Percentiles rank a stretch among this genome's conserved stretches.
These are phyloP conservation scores for Phyllosticta citribraziliensis DNA, from an alignment of 2,329 filamentous ascomycete species.

Conservation along the genomic window DNA sequence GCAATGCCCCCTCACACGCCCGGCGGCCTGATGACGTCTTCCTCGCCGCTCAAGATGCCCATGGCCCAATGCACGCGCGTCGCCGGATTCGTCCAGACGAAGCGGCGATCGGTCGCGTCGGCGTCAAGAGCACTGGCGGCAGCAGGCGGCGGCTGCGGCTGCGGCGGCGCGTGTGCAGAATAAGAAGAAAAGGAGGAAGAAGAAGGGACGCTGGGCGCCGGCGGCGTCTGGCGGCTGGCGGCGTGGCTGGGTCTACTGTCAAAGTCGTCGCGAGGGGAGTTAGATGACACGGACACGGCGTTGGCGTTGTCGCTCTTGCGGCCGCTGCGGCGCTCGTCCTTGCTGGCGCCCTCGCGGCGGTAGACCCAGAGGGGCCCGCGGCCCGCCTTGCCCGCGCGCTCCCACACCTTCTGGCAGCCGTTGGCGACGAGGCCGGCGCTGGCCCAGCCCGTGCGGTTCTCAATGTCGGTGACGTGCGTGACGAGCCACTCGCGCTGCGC, in stretches of 20 bases:
- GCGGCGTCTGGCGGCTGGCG: no score
- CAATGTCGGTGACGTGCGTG: slow-evolving; percentile 62
- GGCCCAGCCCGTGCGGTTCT: slow-evolving; percentile 77
- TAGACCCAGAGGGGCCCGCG: slow-evolving; percentile 61
- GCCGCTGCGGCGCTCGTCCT: slow-evolving; percentile 3
- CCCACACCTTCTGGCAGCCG: slow-evolving; percentile 80
- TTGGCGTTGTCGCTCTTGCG: neutral
- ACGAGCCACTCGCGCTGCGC: slow-evolving; percentile 71
- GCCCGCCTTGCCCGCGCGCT: slow-evolving; percentile 60
- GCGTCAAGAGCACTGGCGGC: neutral
- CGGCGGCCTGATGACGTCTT: slow-evolving; percentile 3
- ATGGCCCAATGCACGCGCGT: slow-evolving; percentile 11
- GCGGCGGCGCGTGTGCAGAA: neutral
- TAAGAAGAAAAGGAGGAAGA: no score
- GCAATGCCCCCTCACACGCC: neutral
- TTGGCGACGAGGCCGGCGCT: slow-evolving; percentile 70
- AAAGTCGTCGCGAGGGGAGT: no score
- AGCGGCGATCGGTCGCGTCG: slow-evolving; percentile 6
- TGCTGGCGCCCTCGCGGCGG: neutral
- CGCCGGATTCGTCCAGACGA: slow-evolving; percentile 5
- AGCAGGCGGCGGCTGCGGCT: no score
- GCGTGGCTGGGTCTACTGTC: no score
- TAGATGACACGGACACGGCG: no score
- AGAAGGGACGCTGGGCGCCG: no score
- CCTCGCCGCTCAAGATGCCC: slow-evolving; percentile 8